These are phyloP conservation scores for Colletotrichum sp. DNA, from an alignment of 2,329 filamentous ascomycete species.

Conservation along the genomic window DNA sequence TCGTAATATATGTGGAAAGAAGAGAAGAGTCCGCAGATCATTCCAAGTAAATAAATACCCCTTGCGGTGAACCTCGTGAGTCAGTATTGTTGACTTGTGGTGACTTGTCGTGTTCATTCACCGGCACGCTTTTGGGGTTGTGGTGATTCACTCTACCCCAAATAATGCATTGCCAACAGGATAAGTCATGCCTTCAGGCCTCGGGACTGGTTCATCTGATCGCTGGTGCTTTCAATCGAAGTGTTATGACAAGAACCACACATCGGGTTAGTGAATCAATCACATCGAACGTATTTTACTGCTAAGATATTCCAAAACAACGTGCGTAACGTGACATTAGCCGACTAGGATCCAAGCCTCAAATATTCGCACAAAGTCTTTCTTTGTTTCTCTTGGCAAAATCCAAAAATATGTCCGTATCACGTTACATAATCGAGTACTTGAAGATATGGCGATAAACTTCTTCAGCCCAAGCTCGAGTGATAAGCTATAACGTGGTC, in stretches of 20 bases:
- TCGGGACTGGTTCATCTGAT: not conserved
- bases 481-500: fast-evolving
- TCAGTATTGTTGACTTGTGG: fast-evolving
- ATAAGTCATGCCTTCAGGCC: not conserved
- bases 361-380: not conserved
- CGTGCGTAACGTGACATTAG: not conserved
- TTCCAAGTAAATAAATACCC: not conserved
- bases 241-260: not conserved
- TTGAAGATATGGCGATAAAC: not conserved
- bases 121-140: not conserved
- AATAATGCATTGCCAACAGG: not conserved
- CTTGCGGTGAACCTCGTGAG: not conserved
- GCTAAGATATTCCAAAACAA: not conserved
- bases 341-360: not conserved
- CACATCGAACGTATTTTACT: not conserved
- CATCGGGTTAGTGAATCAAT: not conserved
- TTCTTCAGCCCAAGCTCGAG: not conserved
- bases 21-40: not conserved
- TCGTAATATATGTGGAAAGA: not conserved
- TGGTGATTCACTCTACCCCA: not conserved
- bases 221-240: not conserved
- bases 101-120: not conserved
- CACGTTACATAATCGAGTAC: not conserved
- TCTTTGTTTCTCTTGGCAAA: not conserved
- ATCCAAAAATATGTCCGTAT: too few species aligned